Conservation (phyloP, 169 alveolate genomes). For the Blepharisma undulans region DNA sequence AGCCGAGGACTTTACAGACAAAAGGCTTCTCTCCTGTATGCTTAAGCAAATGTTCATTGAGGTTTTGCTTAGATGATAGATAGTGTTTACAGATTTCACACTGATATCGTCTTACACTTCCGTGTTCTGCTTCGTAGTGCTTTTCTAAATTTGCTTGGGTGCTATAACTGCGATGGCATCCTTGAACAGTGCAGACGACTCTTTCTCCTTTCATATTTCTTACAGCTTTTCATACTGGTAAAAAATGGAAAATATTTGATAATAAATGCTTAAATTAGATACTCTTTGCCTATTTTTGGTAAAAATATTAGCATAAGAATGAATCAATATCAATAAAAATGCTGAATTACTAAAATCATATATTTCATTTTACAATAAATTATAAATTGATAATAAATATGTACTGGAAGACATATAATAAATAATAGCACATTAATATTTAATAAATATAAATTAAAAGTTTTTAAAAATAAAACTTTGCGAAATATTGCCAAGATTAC, state of each 20-base stretch:
- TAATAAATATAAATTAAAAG: no score
- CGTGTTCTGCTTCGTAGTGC: background rate
- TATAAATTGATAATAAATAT: no score
- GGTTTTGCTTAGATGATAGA: conserved; percentile 7
- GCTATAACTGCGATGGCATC: background rate
- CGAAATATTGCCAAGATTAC: no score
- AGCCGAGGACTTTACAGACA: conserved; percentile 44
- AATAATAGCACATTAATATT: no score
- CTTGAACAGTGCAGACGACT: background rate
- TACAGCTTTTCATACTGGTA: background rate
- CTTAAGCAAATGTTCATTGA: conserved; percentile 4
- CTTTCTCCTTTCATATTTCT: background rate
- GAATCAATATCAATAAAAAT: no score
- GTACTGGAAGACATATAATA: no score
- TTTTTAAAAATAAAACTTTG: no score
- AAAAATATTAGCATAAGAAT: no score
- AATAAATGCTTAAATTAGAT: background rate
- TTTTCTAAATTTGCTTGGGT: background rate
- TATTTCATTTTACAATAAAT: no score
- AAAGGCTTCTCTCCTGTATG: conserved; percentile 68
- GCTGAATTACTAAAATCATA: background rate
- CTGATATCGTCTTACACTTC: background rate
- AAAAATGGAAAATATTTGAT: background rate
- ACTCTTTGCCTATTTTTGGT: background rate
- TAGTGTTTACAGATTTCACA: background rate